Evolutionary conservation across 2,329 filamentous ascomycete genomes (phyloP), one percentile per base, ranked within the genome.

Genomic region (Gyromitra esculenta): DNA sequence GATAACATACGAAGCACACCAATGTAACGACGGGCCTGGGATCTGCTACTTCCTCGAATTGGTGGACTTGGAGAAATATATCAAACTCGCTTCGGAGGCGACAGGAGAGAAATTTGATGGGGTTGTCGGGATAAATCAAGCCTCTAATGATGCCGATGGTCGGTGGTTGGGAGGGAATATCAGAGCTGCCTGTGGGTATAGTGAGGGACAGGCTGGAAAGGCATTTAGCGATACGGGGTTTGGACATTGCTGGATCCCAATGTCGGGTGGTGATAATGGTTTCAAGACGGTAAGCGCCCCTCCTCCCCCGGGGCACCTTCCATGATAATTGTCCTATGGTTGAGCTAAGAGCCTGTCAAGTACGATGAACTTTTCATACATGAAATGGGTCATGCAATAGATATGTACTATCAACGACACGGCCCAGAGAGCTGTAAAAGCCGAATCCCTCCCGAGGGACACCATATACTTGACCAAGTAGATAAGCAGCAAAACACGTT

Each of bases 281-380:
- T 75, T 75, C n/a, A 75, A 70, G 48, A 45, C 52, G 70, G 70
- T 73, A 65, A 31, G 68, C 15, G 7, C 48, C 37, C 1, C 63
- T 50, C 4, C 2, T 0, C 3, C 52, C 48, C 13, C n/a, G n/a
- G n/a, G 39, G 43, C 9, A 45, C 59, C 4, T 1, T 0, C 7
- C 52, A 59, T 21, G 39, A 56, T 31, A 35, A 15, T 37, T 9
- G n/a, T 13, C 4, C 6, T 35, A 1, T 35, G 18, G 45, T 25
- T 54, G 6, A 21, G 31, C 50, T 72, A 50, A 72, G 25, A 9
- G 5, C 5, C 4, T 57, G 9, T 1, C 13, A 9, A 65, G 72
- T 75, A 70, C 37, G 72, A 75, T 2, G 72, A 75, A 15, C 35
- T 75, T 15, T 75, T 75, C 21, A 75, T 75, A n/a, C 72, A 75